phyloP scores from a whole-genome alignment of 805 yeast genomes.

The Lachancea waltii region DNA sequence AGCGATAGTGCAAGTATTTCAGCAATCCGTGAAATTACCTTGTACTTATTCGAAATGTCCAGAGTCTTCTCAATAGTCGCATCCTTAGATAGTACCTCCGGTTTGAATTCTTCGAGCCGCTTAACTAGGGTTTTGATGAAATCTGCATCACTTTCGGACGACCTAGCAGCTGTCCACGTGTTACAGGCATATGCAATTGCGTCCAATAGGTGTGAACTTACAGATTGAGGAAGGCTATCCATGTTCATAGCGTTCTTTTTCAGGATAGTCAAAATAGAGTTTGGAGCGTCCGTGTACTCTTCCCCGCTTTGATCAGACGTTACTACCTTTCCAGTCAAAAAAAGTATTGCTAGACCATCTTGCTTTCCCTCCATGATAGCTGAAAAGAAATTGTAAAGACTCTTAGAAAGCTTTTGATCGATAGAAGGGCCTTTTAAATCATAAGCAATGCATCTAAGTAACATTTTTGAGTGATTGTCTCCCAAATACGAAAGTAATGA shows the following conservation, averaged over 20 bases:
- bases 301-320: constrained; percentile 21
- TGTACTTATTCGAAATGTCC: constrained; percentile 46
- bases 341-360: constrained; percentile 67
- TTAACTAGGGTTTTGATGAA: constrained; percentile 32
- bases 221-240: constrained; percentile 50
- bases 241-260: constrained; percentile 49
- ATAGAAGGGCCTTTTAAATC: constrained; percentile 56
- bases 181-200: constrained; percentile 69
- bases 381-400: constrained; percentile 57
- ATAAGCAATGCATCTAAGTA: constrained; percentile 52
- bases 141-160: constrained; percentile 41
- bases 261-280: constrained; percentile 49
- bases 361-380: constrained; percentile 65
- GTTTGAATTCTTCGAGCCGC: constrained; percentile 34
- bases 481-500: constrained; percentile 81
- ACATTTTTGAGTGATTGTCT: constrained; percentile 47
- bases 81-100: constrained; percentile 10
- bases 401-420: constrained; percentile 45
- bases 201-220: constrained; percentile 63
- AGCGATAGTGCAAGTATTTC: constrained; percentile 70
- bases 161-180: constrained; percentile 65
- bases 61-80: constrained; percentile 22
- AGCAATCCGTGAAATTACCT: constrained; percentile 58
- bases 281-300: constrained; percentile 11
- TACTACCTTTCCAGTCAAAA: constrained; percentile 49